Conservation (phyloP, 1,284 basidiomycete species). For the Flammula alnicola region DNA sequence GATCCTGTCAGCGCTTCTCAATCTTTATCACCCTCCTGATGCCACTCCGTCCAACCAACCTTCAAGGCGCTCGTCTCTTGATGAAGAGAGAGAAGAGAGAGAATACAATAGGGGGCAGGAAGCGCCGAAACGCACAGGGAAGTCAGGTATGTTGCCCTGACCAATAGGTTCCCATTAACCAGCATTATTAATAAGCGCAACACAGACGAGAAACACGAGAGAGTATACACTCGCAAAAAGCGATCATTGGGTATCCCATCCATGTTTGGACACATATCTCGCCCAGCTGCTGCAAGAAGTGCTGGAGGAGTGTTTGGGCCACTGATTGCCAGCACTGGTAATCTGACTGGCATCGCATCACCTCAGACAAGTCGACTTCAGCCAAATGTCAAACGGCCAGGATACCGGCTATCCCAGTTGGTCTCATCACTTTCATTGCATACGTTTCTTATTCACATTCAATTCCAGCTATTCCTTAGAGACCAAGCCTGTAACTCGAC, state of each 20-base stretch:
- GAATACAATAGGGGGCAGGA: too few species aligned
- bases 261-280: constrained; percentile 18
- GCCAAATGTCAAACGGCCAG: constrained; percentile 69
- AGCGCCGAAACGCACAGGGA: too few species aligned
- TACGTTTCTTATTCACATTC: not conserved
- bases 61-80: constrained; percentile 24
- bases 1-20: constrained; percentile 56
- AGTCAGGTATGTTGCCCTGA: too few species aligned
- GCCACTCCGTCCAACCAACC: constrained; percentile 32
- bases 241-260: constrained; percentile 7
- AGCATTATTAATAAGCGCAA: not conserved
- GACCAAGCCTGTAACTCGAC: constrained; percentile 21
- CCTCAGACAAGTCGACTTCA: constrained; percentile 59
- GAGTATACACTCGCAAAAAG: constrained; percentile 4
- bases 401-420: constrained; percentile 70
- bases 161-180: too few species aligned
- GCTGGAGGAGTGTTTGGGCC: constrained; percentile 76
- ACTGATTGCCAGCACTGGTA: constrained; percentile 74
- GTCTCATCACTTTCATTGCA: constrained; percentile 10
- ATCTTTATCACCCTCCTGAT: constrained; percentile 48
- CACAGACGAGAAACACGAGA: constrained; percentile 14
- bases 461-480: constrained; percentile 34
- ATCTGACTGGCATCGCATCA: constrained; percentile 62
- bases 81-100: constrained; percentile 4
- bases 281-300: constrained; percentile 38